Conservation (phyloP, 306 rosid genomes). For the Cucumis hystrix region DNA sequence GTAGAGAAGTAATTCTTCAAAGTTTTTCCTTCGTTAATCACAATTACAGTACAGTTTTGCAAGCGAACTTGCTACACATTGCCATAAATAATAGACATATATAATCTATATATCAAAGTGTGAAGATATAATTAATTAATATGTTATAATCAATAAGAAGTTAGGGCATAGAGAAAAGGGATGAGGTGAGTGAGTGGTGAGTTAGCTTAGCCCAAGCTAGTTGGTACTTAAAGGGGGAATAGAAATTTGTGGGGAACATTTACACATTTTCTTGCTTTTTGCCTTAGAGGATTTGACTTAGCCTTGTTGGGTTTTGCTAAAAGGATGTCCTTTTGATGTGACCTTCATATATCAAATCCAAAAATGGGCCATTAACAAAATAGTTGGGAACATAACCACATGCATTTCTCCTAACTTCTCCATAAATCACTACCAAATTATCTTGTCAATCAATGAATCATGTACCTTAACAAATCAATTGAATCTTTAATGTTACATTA, state of each 20-base stretch:
- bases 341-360: conserved; percentile 37
- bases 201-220: background rate
- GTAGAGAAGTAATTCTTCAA: too few species aligned
- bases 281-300: background rate
- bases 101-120: background rate
- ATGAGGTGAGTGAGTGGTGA: background rate
- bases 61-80: too few species aligned
- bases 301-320: background rate
- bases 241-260: conserved; percentile 24
- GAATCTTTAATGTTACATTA: background rate
- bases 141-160: background rate
- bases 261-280: conserved; percentile 37
- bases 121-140: background rate
- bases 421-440: conserved; percentile 42
- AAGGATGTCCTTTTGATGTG: conserved; percentile 34
- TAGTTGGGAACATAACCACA: conserved; percentile 61
- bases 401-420: conserved; percentile 46
- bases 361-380: conserved; percentile 40
- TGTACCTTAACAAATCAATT: conserved; percentile 3
- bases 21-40: too few species aligned
- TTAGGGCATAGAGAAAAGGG: background rate
- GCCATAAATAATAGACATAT: too few species aligned
- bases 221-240: conserved; percentile 11
- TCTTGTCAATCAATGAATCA: conserved; percentile 18
- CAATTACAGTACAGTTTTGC: too few species aligned